A percentile compares a stretch with the other conserved stretches of the same genome.
Evolutionary conservation across 768 basidiomycete genomes (phyloP).

Genomic region (Tylopilus subfusipes): DNA sequence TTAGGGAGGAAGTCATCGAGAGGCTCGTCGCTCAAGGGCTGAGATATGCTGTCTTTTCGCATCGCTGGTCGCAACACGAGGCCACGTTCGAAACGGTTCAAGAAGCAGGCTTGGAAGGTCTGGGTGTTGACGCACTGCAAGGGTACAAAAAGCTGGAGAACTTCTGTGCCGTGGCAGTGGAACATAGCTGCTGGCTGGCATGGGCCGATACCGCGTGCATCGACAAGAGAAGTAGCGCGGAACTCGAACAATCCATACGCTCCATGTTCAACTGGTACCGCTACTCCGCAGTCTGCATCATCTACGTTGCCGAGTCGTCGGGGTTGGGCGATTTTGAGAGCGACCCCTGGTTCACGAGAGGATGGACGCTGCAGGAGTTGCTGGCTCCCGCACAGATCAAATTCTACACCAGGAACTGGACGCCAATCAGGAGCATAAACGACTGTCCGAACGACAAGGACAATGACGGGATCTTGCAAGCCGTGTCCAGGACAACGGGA

Average conservation of each 20-base stretch:
- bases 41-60: constrained; percentile 1
- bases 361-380: constrained; percentile 12
- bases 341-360: constrained; percentile 6
- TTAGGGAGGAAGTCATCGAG: background rate
- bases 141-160: background rate
- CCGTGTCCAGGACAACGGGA: background rate
- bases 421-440: background rate
- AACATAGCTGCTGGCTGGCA: background rate
- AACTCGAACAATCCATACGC: constrained; percentile 9
- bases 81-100: background rate
- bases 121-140: background rate
- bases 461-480: background rate
- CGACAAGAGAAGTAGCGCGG: constrained; percentile 3
- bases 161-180: background rate
- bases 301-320: background rate
- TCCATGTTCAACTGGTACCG: constrained; percentile 11
- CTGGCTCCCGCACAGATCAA: constrained; percentile 5
- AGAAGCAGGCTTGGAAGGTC: background rate
- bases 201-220: constrained; percentile 36
- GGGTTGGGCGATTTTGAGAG: background rate
- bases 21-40: background rate
- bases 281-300: background rate
- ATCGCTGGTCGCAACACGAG: background rate
- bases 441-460: constrained; percentile 4
- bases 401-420: constrained; percentile 5